phyloP scores from a whole-genome alignment of 208 protist genomes.

The Acanthamoeba polyphaga region DNA sequence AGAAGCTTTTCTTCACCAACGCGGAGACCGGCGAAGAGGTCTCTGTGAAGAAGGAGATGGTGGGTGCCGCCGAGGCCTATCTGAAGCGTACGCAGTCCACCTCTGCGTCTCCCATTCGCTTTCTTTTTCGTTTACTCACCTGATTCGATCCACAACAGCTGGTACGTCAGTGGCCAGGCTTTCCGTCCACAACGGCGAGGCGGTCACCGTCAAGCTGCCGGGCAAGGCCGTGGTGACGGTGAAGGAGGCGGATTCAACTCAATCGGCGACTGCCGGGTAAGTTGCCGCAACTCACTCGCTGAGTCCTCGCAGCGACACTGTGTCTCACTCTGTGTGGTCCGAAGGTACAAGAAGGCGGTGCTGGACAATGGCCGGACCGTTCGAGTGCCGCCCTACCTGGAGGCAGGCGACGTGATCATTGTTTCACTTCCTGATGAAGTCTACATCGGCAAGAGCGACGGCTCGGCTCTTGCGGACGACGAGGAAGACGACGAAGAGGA shows the following conservation, averaged over 20 bases:
- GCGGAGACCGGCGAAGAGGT: slow-evolving; percentile 17
- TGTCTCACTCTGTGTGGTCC: not conserved
- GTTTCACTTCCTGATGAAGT: not conserved
- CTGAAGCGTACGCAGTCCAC: slow-evolving; percentile 6
- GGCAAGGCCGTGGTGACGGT: slow-evolving; percentile 33
- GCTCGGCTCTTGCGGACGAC: not conserved
- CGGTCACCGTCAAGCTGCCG: slow-evolving; percentile 22
- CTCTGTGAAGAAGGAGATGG: not conserved
- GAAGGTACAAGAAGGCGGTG: slow-evolving; percentile 39
- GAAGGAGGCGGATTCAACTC: slow-evolving; percentile 7
- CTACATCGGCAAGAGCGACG: not conserved
- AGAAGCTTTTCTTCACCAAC: slow-evolving; percentile 37
- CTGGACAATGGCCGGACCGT: slow-evolving; percentile 44
- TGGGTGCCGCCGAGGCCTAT: not conserved
- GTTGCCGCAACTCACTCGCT: not conserved
- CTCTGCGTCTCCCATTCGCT: not conserved
- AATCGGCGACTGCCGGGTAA: slow-evolving; percentile 8
- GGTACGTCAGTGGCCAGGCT: slow-evolving; percentile 3
- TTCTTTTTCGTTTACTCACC: not conserved
- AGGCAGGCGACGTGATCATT: not conserved
- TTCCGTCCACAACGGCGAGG: slow-evolving; percentile 14
- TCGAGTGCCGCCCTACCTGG: not conserved
- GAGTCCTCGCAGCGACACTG: not conserved
- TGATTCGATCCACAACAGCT: not conserved
- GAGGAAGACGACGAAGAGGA: not conserved